phyloP scores from a whole-genome alignment of 495 filamentous ascomycete genomes.

The Penicillium macrosclerotiorum region DNA sequence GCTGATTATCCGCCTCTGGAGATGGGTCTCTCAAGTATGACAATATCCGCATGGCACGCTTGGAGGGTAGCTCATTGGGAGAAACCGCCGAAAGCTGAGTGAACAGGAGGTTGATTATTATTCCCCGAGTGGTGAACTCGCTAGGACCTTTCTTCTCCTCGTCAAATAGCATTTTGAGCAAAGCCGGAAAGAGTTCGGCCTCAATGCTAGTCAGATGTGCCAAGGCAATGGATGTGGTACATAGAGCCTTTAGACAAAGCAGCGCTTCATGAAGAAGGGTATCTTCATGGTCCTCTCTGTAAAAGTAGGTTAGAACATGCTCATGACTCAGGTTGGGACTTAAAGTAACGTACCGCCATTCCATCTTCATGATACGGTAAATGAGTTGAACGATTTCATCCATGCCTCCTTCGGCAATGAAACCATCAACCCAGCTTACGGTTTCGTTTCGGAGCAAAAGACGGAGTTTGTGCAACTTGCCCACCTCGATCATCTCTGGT shows the following conservation, averaged over 20 bases:
- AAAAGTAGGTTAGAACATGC: not conserved
- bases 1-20: conserved; percentile 68
- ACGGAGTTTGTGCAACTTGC: conserved; percentile 88
- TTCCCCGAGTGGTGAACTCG: conserved; percentile 87
- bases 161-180: conserved; percentile 89
- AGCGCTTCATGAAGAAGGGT: conserved; percentile 86
- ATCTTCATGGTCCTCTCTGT: conserved; percentile 94
- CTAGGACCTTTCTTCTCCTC: conserved; percentile 95
- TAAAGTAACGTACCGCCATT: conserved; percentile 95
- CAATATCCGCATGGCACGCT: conserved; percentile 67
- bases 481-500: conserved; percentile 84
- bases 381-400: conserved; percentile 82
- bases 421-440: conserved; percentile 88
- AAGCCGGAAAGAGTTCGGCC: conserved; percentile 75
- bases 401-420: conserved; percentile 89
- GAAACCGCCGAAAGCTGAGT: conserved; percentile 69
- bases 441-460: conserved; percentile 91
- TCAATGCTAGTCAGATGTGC: conserved; percentile 79
- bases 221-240: conserved; percentile 82
- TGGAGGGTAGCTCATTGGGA: conserved; percentile 45
- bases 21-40: conserved; percentile 78
- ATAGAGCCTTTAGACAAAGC: conserved; percentile 90
- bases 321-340: not conserved
- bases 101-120: conserved; percentile 83
- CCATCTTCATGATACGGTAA: conserved; percentile 87